Conservation (phyloP, 2,329 filamentous ascomycete species). For the Hyphodiscus sp. region DNA sequence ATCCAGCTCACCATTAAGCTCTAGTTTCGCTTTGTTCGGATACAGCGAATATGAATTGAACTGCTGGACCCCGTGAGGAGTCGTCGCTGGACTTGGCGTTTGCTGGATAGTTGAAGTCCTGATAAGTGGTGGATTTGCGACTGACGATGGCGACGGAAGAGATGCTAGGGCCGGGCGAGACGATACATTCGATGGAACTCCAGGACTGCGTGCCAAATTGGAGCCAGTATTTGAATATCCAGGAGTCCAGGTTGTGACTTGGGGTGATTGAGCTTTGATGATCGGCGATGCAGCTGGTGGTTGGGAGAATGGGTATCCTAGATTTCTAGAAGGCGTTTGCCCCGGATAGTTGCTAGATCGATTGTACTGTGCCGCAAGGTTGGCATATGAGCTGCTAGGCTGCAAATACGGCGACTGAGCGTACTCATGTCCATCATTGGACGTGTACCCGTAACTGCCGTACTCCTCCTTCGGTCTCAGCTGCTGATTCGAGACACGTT, state of each 20-base stretch:
- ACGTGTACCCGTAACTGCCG: conserved; percentile 51
- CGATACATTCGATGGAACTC: conserved; percentile 31
- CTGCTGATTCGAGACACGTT: conserved; percentile 41
- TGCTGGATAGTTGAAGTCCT: conserved; percentile 61
- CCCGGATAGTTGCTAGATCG: conserved; percentile 29
- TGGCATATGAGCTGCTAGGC: conserved; percentile 39
- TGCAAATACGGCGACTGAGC: conserved; percentile 45
- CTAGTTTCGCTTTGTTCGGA: conserved; percentile 73
- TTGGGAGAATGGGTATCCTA: conserved; percentile 36
- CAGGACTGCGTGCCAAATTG: conserved; percentile 37
- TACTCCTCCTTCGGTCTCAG: conserved; percentile 40
- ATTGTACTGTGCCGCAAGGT: conserved; percentile 30
- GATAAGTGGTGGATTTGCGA: conserved; percentile 53
- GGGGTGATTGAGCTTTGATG: conserved; percentile 41
- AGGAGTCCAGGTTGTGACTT: conserved; percentile 40
- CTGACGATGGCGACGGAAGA: conserved; percentile 19
- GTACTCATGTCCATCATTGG: conserved; percentile 34
- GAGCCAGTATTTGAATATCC: conserved; percentile 38
- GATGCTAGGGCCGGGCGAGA: conserved; percentile 17
- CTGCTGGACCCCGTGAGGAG: conserved; percentile 33
- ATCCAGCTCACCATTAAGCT: conserved; percentile 79
- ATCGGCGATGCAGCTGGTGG: conserved; percentile 35
- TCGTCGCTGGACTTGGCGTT: conserved; percentile 40
- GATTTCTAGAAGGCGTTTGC: conserved; percentile 34
- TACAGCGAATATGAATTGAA: conserved; percentile 58